Percentiles rank a stretch among this genome's conserved stretches.
Conservation (phyloP, 805 yeast genomes). For the Spathaspora passalidarum region DNA sequence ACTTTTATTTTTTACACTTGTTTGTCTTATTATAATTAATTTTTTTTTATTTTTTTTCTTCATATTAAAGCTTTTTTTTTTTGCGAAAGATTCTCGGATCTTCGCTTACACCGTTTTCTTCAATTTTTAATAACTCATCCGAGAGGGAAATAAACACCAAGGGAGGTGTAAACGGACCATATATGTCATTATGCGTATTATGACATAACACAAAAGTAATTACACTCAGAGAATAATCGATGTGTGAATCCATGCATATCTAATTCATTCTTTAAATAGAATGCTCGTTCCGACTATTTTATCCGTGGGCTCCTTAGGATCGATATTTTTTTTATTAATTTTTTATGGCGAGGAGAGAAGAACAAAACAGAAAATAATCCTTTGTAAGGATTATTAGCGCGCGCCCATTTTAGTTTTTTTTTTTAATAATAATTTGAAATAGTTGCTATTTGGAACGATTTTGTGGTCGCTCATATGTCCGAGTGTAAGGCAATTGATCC, state of each 20-base stretch:
- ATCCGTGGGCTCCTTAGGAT: not conserved
- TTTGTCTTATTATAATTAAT: not conserved
- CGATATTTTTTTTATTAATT: not conserved
- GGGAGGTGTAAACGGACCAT: not conserved
- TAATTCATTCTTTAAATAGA: not conserved
- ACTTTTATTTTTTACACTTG: not conserved
- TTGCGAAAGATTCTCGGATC: not conserved
- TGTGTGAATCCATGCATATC: not conserved
- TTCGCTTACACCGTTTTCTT: conserved; percentile 1
- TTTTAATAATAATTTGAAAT: not conserved
- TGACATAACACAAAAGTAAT: not conserved
- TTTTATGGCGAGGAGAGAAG: not conserved
- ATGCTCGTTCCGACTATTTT: not conserved
- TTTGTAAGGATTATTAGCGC: not conserved
- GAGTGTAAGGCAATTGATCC: not conserved
- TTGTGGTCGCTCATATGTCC: not conserved
- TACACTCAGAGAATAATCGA: not conserved
- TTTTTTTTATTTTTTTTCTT: not conserved
- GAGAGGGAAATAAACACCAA: not conserved
- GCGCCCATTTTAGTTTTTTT: not conserved
- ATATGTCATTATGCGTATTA: not conserved
- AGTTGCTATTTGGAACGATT: not conserved
- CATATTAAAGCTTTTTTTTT: not conserved
- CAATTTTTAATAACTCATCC: not conserved
- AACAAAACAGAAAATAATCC: not conserved